phyloP scores from a whole-genome alignment of 441 rosid species.

The Geranium incanum region DNA sequence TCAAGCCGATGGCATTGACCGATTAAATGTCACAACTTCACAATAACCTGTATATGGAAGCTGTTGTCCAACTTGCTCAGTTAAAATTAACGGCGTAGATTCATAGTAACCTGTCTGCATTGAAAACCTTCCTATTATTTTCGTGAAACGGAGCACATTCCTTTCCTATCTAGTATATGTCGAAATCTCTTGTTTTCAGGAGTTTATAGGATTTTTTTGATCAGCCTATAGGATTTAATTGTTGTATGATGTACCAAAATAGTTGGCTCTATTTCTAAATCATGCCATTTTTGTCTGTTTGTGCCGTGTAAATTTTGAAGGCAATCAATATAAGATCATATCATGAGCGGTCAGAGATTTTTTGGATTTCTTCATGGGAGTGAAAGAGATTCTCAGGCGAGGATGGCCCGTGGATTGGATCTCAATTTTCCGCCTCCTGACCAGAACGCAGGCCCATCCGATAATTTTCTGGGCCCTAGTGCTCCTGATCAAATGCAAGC shows the following conservation, averaged over 20 bases:
- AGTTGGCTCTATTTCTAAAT: background rate
- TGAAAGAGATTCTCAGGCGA: background rate
- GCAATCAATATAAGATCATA: background rate
- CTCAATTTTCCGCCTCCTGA: background rate
- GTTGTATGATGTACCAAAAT: background rate
- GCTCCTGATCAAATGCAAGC: background rate
- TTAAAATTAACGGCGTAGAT: background rate
- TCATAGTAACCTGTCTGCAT: background rate
- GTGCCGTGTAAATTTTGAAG: background rate
- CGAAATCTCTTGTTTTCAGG: background rate
- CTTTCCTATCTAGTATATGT: background rate
- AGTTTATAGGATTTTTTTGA: no score
- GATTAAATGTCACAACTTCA: no score
- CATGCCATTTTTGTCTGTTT: background rate
- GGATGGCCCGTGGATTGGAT: background rate
- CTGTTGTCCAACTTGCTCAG: background rate
- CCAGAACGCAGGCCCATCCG: background rate
- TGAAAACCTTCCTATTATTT: no score
- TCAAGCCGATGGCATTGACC: no score
- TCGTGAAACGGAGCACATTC: background rate
- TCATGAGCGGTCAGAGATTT: background rate
- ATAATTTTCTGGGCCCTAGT: background rate
- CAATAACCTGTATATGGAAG: no score
- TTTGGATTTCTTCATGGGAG: background rate
- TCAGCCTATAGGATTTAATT: background rate